These are phyloP conservation scores for Amniculicola lignicola DNA, from an alignment of 495 filamentous ascomycete species.

Conservation along the genomic window DNA sequence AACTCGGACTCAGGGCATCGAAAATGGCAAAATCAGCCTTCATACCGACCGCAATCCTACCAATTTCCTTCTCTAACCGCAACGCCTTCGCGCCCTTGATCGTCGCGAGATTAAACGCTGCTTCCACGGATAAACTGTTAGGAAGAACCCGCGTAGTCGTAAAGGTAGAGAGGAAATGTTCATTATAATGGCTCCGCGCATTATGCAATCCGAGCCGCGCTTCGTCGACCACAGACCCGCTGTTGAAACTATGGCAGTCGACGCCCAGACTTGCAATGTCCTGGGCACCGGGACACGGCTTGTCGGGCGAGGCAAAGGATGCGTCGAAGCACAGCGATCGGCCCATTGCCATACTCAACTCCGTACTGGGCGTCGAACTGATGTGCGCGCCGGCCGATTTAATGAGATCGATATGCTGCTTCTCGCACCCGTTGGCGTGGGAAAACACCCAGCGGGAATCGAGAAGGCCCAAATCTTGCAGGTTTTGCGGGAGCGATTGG, in stretches of 20 bases:
- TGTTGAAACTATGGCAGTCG: constrained; percentile 50
- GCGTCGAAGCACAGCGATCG: constrained; percentile 14
- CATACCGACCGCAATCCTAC: constrained; percentile 48
- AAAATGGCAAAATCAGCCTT: constrained; percentile 50
- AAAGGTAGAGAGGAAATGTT: constrained; percentile 34
- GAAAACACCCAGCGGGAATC: constrained; percentile 21
- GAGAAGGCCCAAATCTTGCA: constrained; percentile 16
- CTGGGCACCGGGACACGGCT: neutral
- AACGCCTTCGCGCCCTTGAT: constrained; percentile 49
- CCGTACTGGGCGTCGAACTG: constrained; percentile 31
- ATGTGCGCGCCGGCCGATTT: constrained; percentile 25
- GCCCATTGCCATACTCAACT: constrained; percentile 33
- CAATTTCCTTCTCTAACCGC: constrained; percentile 44
- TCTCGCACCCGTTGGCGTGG: constrained; percentile 8
- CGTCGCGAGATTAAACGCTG: constrained; percentile 51
- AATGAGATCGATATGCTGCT: constrained; percentile 20
- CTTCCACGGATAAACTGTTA: constrained; percentile 40
- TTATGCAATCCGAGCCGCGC: constrained; percentile 47
- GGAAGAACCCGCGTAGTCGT: constrained; percentile 38
- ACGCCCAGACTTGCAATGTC: constrained; percentile 44
- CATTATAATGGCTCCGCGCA: constrained; percentile 39
- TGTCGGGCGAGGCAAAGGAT: constrained; percentile 2
- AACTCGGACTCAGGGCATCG: constrained; percentile 43
- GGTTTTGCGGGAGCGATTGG: neutral
- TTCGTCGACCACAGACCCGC: constrained; percentile 46